phyloP scores from a whole-genome alignment of 2,329 filamentous ascomycete genomes.

The Colletotrichum sp. region DNA sequence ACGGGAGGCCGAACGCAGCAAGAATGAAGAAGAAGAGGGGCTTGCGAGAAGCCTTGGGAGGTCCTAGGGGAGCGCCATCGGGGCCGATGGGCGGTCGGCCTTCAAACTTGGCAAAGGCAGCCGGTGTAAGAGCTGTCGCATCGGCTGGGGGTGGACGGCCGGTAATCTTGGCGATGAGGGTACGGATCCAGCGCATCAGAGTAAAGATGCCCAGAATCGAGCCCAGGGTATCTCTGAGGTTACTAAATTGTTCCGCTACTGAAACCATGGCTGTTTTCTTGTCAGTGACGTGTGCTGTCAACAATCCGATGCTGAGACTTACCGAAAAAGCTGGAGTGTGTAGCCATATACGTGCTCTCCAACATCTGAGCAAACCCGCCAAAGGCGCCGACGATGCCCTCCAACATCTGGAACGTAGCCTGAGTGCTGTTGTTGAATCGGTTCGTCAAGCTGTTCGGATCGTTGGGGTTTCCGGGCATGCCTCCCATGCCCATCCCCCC shows the following conservation, averaged over 20 bases:
- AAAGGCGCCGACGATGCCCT: slow-evolving; percentile 95
- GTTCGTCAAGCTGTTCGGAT: slow-evolving; percentile 93
- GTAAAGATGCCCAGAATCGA: slow-evolving; percentile 96
- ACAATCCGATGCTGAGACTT: slow-evolving; percentile 38
- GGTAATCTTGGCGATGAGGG: slow-evolving; percentile 88
- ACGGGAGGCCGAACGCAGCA: slow-evolving; percentile 93
- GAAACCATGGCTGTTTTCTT: slow-evolving; percentile 83
- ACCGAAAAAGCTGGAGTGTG: slow-evolving; percentile 98
- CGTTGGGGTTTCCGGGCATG: slow-evolving; percentile 69
- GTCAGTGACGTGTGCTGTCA: background rate
- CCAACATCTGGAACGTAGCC: slow-evolving; percentile 97
- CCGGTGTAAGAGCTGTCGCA: slow-evolving; percentile 84
- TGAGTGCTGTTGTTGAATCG: slow-evolving; percentile 94
- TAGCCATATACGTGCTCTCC: slow-evolving; percentile 99
- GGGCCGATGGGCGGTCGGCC: slow-evolving; percentile 62
- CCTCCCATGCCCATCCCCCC: slow-evolving; percentile 46
- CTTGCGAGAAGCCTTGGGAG: slow-evolving; percentile 84
- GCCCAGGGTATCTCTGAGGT: slow-evolving; percentile 89
- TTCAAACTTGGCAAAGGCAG: slow-evolving; percentile 89
- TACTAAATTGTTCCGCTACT: slow-evolving; percentile 96
- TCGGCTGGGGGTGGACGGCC: slow-evolving; percentile 89
- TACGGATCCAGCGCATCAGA: slow-evolving; percentile 91
- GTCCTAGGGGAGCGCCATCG: slow-evolving; percentile 67
- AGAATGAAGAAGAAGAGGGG: slow-evolving; percentile 95
- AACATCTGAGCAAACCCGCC: slow-evolving; percentile 99